phyloP scores from a whole-genome alignment of 2,329 filamentous ascomycete genomes.

The Sarocladium oryzae region DNA sequence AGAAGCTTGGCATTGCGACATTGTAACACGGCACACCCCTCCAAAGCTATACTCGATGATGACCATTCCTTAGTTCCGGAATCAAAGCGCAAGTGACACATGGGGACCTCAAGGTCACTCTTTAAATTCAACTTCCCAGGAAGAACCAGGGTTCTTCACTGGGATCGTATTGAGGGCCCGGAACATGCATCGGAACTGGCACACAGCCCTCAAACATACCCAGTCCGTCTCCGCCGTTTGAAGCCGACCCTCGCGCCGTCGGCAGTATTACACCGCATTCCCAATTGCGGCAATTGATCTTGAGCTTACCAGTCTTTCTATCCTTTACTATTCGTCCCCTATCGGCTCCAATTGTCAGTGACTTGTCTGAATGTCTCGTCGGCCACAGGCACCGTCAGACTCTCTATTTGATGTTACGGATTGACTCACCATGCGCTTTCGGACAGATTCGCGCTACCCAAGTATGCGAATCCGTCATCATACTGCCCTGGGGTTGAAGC shows the following conservation, averaged over 20 bases:
- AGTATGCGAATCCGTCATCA: conserved; percentile 64
- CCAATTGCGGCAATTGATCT: conserved; percentile 86
- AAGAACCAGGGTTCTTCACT: conserved; percentile 38
- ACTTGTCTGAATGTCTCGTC: background rate
- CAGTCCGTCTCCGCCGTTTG: conserved; percentile 11
- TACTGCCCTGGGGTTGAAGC: conserved; percentile 11
- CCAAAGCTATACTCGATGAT: too few species aligned
- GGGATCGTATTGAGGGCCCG: conserved; percentile 43
- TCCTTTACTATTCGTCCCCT: conserved; percentile 77
- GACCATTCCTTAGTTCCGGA: too few species aligned
- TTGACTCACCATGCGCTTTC: conserved; percentile 78
- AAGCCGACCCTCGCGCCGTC: conserved; percentile 24
- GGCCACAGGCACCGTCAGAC: background rate
- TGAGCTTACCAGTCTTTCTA: conserved; percentile 57
- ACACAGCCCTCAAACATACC: conserved; percentile 47
- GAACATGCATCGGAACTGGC: conserved; percentile 59
- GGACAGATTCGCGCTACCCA: conserved; percentile 87
- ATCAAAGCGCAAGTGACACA: too few species aligned
- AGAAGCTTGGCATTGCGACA: conserved; percentile 3
- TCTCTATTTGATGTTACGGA: background rate
- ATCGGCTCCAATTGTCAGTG: conserved; percentile 17
- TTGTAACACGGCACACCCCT: too few species aligned
- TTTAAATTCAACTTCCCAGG: conserved; percentile 13
- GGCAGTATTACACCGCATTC: conserved; percentile 84
- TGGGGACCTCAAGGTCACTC: too few species aligned